Evolutionary conservation across 2,329 filamentous ascomycete species (phyloP).

Genomic region (Arthrobotrys musiformis): DNA sequence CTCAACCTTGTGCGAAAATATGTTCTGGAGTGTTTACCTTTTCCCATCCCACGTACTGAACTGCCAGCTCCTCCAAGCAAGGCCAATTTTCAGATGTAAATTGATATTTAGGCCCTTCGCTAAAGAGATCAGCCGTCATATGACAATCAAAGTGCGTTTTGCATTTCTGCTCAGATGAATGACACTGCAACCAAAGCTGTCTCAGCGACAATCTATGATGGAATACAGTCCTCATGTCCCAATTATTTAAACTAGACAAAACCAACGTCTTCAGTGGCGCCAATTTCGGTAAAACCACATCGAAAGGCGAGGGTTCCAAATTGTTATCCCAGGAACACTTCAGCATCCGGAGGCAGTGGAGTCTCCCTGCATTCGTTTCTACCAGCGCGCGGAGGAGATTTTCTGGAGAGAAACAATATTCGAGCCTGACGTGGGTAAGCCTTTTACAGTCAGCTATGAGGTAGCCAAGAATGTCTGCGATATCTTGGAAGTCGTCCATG

Average conservation of each 20-base stretch:
- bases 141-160: neutral
- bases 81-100: constrained; percentile 27
- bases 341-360: constrained; percentile 10
- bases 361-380: neutral
- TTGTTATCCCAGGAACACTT: constrained; percentile 10
- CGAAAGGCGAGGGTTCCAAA: neutral
- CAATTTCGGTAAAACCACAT: neutral
- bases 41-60: constrained; percentile 19
- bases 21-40: constrained; percentile 1
- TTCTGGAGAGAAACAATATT: constrained; percentile 12
- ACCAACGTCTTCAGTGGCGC: constrained; percentile 5
- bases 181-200: constrained; percentile 34
- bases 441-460: constrained; percentile 18
- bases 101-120: neutral
- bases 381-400: neutral
- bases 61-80: constrained; percentile 28
- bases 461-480: constrained; percentile 19
- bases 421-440: constrained; percentile 12
- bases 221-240: constrained; percentile 22
- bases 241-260: neutral
- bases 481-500: neutral
- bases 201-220: constrained; percentile 12
- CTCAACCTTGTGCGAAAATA: neutral
- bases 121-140: constrained; percentile 16
- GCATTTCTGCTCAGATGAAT: neutral